A percentile compares a stretch with the other conserved stretches of the same genome.
These are phyloP conservation scores for Ogataea kodamae DNA, from an alignment of 805 yeast species.

Conservation along the genomic window DNA sequence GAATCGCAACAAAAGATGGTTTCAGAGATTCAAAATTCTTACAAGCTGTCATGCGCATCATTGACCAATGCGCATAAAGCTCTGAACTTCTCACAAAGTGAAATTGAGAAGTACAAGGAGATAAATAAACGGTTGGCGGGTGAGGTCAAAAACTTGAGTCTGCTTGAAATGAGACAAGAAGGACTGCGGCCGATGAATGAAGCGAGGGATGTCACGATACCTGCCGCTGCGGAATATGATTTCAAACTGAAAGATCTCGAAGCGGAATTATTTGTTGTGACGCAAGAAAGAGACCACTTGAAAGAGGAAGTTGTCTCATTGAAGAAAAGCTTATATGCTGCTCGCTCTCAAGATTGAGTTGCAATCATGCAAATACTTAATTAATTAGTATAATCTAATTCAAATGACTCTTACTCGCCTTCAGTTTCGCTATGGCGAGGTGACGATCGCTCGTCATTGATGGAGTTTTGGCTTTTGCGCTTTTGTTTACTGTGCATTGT, in stretches of 20 bases:
- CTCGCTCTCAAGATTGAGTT: no score
- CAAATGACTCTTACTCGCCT: no score
- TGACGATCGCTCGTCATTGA: no score
- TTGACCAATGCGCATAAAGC: slow-evolving; percentile 76
- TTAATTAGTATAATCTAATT: no score
- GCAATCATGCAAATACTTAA: no score
- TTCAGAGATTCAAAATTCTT: slow-evolving; percentile 56
- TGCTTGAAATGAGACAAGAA: slow-evolving; percentile 24
- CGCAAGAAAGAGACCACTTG: slow-evolving; percentile 80
- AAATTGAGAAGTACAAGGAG: slow-evolving; percentile 58
- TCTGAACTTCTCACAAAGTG: slow-evolving; percentile 67
- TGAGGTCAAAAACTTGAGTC: slow-evolving; percentile 67
- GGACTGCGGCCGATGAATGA: slow-evolving; percentile 7
- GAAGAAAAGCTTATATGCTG: slow-evolving; percentile 51
- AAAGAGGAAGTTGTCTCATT: slow-evolving; percentile 55
- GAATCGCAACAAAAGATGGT: slow-evolving; percentile 26
- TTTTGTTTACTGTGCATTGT: slow-evolving; percentile 25
- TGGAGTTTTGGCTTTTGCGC: slow-evolving; percentile 4
- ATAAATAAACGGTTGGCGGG: slow-evolving; percentile 50
- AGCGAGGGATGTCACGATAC: slow-evolving; percentile 1
- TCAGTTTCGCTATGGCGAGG: no score
- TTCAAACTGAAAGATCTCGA: slow-evolving; percentile 77
- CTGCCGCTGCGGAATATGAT: slow-evolving; percentile 39
- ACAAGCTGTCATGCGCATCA: slow-evolving; percentile 66
- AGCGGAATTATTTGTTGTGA: slow-evolving; percentile 76